A percentile compares a stretch with the other conserved stretches of the same genome.
Evolutionary conservation across 1,284 basidiomycete genomes (phyloP).

Genomic region (Ceratobasidium sp.): DNA sequence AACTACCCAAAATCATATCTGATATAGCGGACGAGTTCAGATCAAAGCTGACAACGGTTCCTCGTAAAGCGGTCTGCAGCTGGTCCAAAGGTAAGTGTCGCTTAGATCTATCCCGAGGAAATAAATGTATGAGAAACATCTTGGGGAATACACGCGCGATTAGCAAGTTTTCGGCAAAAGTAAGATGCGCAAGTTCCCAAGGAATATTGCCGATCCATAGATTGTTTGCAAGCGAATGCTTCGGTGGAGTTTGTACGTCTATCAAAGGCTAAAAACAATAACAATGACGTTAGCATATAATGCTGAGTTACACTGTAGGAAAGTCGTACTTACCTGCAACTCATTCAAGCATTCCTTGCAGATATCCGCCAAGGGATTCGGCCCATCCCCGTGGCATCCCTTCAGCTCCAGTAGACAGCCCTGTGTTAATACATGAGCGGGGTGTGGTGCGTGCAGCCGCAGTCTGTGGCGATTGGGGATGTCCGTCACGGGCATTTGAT

Average conservation of each 20-base stretch:
- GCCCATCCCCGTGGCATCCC: not conserved
- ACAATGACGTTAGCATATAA: not conserved
- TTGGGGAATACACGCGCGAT: conserved; percentile 53
- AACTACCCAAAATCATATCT: conserved; percentile 55
- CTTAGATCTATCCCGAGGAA: conserved; percentile 52
- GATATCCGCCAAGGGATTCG: not conserved
- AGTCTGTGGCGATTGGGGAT: not conserved
- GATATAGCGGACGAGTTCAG: conserved; percentile 53
- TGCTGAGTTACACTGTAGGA: not conserved
- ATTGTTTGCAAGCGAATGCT: conserved; percentile 56
- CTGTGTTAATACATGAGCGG: not conserved
- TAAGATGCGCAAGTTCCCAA: conserved; percentile 52
- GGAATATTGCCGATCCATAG: conserved; percentile 60
- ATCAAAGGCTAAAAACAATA: not conserved
- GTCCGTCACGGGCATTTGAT: not conserved
- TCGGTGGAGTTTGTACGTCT: conserved; percentile 45
- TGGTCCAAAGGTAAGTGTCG: conserved; percentile 46
- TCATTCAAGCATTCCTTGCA: conserved; percentile 12
- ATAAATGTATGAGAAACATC: conserved; percentile 58
- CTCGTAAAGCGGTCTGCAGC: conserved; percentile 56
- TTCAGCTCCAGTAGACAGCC: conserved; percentile 11
- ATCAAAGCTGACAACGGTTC: conserved; percentile 58
- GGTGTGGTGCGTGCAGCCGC: not conserved
- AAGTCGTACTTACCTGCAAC: not conserved
- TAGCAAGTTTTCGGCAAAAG: conserved; percentile 56